These are phyloP conservation scores for Salix viminalis DNA, from an alignment of 345 rosid genomes.

Conservation along the genomic window DNA sequence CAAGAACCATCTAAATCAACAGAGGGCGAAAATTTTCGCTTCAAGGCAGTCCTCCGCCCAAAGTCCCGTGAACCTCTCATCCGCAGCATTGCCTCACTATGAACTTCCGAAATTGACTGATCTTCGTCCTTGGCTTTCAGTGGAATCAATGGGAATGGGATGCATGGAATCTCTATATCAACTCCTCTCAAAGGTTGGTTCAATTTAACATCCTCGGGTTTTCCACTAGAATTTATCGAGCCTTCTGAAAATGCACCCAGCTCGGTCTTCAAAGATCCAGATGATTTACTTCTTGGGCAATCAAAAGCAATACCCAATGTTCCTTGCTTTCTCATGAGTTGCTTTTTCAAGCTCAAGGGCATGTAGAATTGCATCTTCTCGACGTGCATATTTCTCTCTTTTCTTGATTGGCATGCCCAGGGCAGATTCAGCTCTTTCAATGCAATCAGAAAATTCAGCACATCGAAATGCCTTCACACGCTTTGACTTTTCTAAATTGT, in stretches of 20 bases:
- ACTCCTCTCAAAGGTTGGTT: conserved; percentile 25
- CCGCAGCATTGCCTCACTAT: conserved; percentile 50
- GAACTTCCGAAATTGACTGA: conserved; percentile 30
- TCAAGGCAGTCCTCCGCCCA: conserved; percentile 58
- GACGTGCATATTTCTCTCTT: conserved; percentile 98
- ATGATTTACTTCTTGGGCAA: conserved; percentile 31
- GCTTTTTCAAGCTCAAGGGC: conserved; percentile 97
- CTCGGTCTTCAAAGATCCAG: conserved; percentile 40
- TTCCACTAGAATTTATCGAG: conserved; percentile 38
- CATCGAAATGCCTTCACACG: conserved; percentile 96
- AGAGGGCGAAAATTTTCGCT: conserved; percentile 49
- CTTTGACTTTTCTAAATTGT: conserved; percentile 95
- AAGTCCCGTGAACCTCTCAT: conserved; percentile 91
- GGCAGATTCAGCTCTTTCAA: conserved; percentile 79
- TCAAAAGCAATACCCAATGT: conserved; percentile 30
- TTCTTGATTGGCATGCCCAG: conserved; percentile 74
- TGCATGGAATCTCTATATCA: conserved; percentile 32
- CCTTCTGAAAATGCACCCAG: conserved; percentile 34
- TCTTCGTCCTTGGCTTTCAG: conserved; percentile 31
- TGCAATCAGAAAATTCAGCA: conserved; percentile 95
- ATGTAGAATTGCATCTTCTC: conserved; percentile 98
- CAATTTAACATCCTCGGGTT: conserved; percentile 28
- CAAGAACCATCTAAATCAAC: conserved; percentile 43
- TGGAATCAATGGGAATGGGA: too few relatives aligned
- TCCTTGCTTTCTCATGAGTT: conserved; percentile 53